Evolutionary conservation across 805 yeast species (phyloP).

Genomic region (Starmerella potacharoeniae): DNA sequence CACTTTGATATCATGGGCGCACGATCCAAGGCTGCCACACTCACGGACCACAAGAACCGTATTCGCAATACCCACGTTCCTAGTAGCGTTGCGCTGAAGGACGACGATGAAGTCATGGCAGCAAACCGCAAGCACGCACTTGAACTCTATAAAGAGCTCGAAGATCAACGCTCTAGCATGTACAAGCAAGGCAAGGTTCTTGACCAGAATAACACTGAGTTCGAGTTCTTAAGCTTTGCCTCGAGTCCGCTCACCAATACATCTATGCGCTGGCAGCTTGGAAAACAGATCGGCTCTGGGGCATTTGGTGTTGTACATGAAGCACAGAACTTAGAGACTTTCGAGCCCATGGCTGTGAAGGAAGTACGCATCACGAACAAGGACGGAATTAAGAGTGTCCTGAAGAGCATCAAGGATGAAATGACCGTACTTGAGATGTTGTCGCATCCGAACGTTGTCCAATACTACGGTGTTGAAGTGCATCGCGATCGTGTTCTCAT

Average conservation of each 20-base stretch:
- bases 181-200: slow-evolving; percentile 73
- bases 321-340: slow-evolving; percentile 85
- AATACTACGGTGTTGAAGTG: slow-evolving; percentile 93
- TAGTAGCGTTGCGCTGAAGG: slow-evolving; percentile 39
- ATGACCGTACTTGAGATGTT: slow-evolving; percentile 93
- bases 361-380: slow-evolving; percentile 85
- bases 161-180: slow-evolving; percentile 39
- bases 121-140: slow-evolving; percentile 58
- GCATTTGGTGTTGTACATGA: slow-evolving; percentile 90
- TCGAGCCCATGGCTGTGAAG: slow-evolving; percentile 93
- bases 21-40: slow-evolving; percentile 55
- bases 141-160: slow-evolving; percentile 54
- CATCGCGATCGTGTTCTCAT: slow-evolving; percentile 90
- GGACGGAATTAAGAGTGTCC: slow-evolving; percentile 70
- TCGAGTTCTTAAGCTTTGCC: slow-evolving; percentile 71
- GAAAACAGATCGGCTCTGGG: slow-evolving; percentile 87
- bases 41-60: slow-evolving; percentile 30
- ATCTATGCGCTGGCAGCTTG: slow-evolving; percentile 88
- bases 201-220: slow-evolving; percentile 77
- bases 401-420: slow-evolving; percentile 85
- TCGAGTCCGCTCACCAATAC: slow-evolving; percentile 77
- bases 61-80: slow-evolving; percentile 6
- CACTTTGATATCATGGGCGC: slow-evolving; percentile 99
- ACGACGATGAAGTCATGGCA: slow-evolving; percentile 41
- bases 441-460: slow-evolving; percentile 92